Evolutionary conservation across 108 stramenopile species (phyloP).

Genomic region (Phaeodactylum tricornutum): DNA sequence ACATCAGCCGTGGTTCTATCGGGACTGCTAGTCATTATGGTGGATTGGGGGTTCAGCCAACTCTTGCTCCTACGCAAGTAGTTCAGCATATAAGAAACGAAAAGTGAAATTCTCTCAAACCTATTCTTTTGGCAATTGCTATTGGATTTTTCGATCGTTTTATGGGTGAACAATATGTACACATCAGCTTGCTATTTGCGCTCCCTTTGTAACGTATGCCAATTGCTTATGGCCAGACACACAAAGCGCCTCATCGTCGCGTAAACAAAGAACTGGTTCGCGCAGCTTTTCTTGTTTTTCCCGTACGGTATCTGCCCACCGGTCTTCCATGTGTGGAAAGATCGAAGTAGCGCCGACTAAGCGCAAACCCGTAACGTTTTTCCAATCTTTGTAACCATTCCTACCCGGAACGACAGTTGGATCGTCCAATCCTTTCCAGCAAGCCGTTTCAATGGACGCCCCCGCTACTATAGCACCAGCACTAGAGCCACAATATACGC

Average conservation of each 20-base stretch:
- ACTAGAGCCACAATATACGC: constrained; percentile 73
- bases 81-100: too few relatives aligned
- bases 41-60: constrained; percentile 79
- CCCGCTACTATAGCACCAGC: constrained; percentile 81
- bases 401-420: constrained; percentile 62
- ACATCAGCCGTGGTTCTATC: constrained; percentile 57
- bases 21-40: constrained; percentile 63
- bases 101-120: too few relatives aligned
- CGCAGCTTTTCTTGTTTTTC: background rate
- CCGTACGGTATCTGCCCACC: constrained; percentile 47
- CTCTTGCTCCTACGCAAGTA: constrained; percentile 40
- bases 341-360: constrained; percentile 42
- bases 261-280: constrained; percentile 2
- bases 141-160: too few relatives aligned
- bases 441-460: constrained; percentile 52
- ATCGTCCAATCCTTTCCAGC: constrained; percentile 86
- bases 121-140: too few relatives aligned
- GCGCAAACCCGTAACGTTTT: constrained; percentile 31
- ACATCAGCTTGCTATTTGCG: too few relatives aligned
- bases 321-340: constrained; percentile 72
- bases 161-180: too few relatives aligned
- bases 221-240: background rate
- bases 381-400: constrained; percentile 60
- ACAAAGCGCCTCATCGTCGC: background rate
- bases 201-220: too few relatives aligned